Percentiles rank a stretch among this genome's conserved stretches.
phyloP scores from a whole-genome alignment of 1,139 yeast genomes.

The Sugiyamaella neomexicana region DNA sequence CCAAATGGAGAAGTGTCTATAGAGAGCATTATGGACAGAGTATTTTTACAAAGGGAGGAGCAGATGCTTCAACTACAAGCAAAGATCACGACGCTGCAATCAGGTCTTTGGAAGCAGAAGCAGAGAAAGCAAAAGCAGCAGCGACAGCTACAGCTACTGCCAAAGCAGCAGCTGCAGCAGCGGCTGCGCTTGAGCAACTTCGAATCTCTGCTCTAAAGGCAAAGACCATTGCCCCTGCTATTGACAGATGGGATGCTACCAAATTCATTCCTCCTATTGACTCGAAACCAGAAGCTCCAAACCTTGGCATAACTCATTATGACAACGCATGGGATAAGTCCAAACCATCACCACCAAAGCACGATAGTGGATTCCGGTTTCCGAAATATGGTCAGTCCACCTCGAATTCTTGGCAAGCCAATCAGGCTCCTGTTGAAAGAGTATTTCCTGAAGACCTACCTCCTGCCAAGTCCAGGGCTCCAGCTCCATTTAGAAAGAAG shows the following conservation, averaged over 20 bases:
- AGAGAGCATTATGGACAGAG: conserved; percentile 15
- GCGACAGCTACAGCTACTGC: neutral
- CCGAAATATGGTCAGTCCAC: conserved; percentile 19
- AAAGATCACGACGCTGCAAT: too few relatives aligned
- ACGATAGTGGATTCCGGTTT: conserved; percentile 13
- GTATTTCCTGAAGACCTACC: conserved; percentile 25
- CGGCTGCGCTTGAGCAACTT: conserved; percentile 12
- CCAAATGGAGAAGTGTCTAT: conserved; percentile 22
- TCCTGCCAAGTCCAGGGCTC: conserved; percentile 1
- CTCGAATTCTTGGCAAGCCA: conserved; percentile 15
- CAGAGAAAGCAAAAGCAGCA: conserved; percentile 2
- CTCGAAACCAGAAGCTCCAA: conserved; percentile 45
- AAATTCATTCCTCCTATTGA: conserved; percentile 44
- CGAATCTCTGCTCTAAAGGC: conserved; percentile 5
- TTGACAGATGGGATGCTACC: conserved; percentile 47
- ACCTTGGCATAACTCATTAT: conserved; percentile 31
- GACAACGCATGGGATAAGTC: conserved; percentile 37
- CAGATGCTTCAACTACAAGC: neutral
- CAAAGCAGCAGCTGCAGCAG: conserved; percentile 9
- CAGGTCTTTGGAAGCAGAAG: neutral
- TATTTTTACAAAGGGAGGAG: neutral
- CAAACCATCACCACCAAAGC: conserved; percentile 13
- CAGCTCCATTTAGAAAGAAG: neutral
- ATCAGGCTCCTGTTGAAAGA: conserved; percentile 22
- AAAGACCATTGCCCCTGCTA: conserved; percentile 32